Evolutionary conservation across 495 filamentous ascomycete species (phyloP).

Genomic region (Penicillium canescens): DNA sequence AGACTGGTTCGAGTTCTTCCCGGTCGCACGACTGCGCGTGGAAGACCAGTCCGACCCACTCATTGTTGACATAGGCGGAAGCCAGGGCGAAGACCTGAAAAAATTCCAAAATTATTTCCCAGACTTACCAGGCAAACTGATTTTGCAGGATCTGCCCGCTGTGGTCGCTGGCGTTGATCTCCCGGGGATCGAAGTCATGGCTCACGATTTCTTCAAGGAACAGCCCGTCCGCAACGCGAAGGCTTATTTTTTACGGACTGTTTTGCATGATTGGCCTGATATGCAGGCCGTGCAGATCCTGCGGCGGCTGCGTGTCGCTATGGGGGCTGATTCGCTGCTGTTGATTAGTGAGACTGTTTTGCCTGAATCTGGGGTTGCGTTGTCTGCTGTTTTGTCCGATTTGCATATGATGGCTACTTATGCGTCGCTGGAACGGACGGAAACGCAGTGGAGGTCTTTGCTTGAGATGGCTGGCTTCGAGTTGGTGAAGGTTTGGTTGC

Average conservation of each 20-base stretch:
- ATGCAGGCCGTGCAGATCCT: constrained; percentile 42
- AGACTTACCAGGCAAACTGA: constrained; percentile 43
- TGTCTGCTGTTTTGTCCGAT: constrained; percentile 28
- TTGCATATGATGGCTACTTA: constrained; percentile 41
- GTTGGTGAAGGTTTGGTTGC: constrained; percentile 46
- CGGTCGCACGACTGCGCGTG: constrained; percentile 3
- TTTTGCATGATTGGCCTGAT: constrained; percentile 54
- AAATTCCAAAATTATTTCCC: constrained; percentile 47
- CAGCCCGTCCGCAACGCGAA: constrained; percentile 43
- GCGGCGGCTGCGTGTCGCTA: constrained; percentile 36
- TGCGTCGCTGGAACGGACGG: constrained; percentile 35
- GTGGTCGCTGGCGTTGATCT: constrained; percentile 34
- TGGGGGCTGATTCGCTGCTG: constrained; percentile 40
- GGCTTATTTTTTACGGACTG: constrained; percentile 32
- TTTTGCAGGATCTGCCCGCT: constrained; percentile 53
- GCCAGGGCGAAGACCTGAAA: constrained; percentile 52
- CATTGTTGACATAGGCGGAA: constrained; percentile 58
- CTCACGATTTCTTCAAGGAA: constrained; percentile 50
- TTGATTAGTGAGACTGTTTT: constrained; percentile 43
- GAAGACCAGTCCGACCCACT: constrained; percentile 4
- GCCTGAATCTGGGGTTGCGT: constrained; percentile 10
- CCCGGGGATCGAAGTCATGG: constrained; percentile 30
- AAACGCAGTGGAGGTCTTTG: constrained; percentile 16
- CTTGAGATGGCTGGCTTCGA: constrained; percentile 54
- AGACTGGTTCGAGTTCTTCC: constrained; percentile 24